These are phyloP conservation scores for Candida sithepensis DNA, from an alignment of 805 yeast species.

Conservation along the genomic window DNA sequence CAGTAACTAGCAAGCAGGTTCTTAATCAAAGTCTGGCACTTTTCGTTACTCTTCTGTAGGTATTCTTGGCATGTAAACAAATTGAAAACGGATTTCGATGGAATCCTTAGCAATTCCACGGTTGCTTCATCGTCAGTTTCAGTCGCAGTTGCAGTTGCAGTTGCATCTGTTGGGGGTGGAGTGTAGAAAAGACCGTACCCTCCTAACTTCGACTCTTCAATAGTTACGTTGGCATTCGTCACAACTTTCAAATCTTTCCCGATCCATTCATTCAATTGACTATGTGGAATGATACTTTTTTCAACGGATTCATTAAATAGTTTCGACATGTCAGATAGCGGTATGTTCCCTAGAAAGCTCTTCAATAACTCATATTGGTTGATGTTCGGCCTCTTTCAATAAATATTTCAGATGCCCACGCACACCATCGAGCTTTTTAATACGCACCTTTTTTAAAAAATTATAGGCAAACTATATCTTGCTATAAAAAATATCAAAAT, in stretches of 20 bases:
- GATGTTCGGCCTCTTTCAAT: too few relatives aligned
- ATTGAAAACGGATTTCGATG: conserved; percentile 30
- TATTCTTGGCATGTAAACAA: conserved; percentile 25
- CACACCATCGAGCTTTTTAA: too few relatives aligned
- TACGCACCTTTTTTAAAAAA: too few relatives aligned
- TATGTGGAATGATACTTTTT: not conserved
- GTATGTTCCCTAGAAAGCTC: too few relatives aligned
- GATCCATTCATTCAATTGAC: conserved; percentile 11
- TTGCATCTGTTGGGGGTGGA: not conserved
- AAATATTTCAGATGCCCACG: too few relatives aligned
- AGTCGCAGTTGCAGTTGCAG: not conserved
- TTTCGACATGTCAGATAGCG: not conserved
- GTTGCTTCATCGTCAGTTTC: too few relatives aligned
- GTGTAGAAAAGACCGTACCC: conserved; percentile 37
- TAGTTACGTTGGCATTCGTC: conserved; percentile 8
- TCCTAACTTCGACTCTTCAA: conserved; percentile 21
- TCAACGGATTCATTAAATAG: conserved; percentile 1
- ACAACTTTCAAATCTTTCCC: conserved; percentile 4
- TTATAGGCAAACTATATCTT: too few relatives aligned
- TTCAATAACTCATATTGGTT: too few relatives aligned
- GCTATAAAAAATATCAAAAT: too few relatives aligned
- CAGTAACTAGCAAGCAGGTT: conserved; percentile 15
- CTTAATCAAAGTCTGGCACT: conserved; percentile 19
- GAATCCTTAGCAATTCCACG: conserved; percentile 38
- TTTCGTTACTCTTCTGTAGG: conserved; percentile 12